phyloP scores from a whole-genome alignment of 345 rosid genomes.

The Salix purpurea region DNA sequence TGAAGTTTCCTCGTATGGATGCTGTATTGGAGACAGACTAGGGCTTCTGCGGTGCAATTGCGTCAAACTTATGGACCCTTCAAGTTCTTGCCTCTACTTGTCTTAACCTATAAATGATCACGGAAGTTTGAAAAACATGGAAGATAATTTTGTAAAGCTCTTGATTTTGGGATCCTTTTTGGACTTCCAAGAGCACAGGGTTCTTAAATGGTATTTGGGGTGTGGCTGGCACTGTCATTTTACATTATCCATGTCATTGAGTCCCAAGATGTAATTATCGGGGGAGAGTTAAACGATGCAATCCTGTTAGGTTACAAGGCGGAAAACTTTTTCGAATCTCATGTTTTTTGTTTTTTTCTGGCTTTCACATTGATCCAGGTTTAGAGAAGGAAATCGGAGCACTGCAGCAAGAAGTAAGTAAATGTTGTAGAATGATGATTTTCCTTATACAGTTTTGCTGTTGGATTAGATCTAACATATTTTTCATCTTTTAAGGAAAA shows the following conservation, averaged over 20 bases:
- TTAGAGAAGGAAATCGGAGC: slow-evolving; percentile 85
- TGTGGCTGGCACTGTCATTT: background rate
- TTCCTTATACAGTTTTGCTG: background rate
- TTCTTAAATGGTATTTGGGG: background rate
- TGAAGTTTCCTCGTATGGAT: background rate
- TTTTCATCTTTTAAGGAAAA: slow-evolving; percentile 60
- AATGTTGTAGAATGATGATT: slow-evolving; percentile 13
- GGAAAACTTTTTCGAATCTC: background rate
- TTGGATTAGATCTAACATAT: slow-evolving; percentile 6
- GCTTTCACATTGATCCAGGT: slow-evolving; percentile 41
- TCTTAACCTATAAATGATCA: background rate
- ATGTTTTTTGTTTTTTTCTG: slow-evolving; percentile 11
- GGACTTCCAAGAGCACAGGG: background rate
- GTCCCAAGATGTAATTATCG: background rate
- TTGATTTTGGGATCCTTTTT: background rate
- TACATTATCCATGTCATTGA: background rate
- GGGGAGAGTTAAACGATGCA: background rate
- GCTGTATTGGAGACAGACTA: background rate
- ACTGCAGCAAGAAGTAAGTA: slow-evolving; percentile 73
- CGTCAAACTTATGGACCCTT: background rate
- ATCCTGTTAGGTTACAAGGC: background rate
- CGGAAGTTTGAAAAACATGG: background rate
- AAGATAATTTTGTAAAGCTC: background rate
- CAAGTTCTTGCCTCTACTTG: too few species aligned
- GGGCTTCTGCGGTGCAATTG: background rate